Base-by-base conservation (phyloP, 371 early-diverging fungal species). In the Mucor lusitanicus region DNA sequence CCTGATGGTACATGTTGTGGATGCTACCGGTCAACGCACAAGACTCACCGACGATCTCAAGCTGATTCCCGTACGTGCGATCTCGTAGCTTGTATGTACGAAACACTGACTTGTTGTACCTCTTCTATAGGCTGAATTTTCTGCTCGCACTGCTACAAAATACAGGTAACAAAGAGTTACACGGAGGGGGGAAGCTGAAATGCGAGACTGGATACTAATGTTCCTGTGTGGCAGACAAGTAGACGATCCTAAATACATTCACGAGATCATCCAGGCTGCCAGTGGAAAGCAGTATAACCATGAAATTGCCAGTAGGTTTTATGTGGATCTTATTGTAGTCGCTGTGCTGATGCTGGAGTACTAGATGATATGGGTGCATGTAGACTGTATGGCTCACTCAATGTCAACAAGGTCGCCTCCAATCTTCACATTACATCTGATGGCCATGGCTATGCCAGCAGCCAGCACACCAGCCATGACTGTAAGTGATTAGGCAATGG, bases 341-440 rank as follows among this genome's bases (percentile, higher is more conserved):
- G 6, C 17, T 17, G 15, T 42, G 15, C 21, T 55, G 17, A 65
- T 23, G 23, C 9, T 5, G 7, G 11, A 53, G 44, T 12, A n/a
- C n/a, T 64, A 82, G 83, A 65, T 11, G 84, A 79, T 60, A 79
- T 83, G 64, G 80, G 82, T 27, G 94, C 91, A 0, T 97, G 97
- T 76, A 77, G 93, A 35, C 77, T 96, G 19, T 75, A 74, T 54
- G 97, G 97, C 8, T 84, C 90, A 5, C 80, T 94, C 8, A 61
- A 82, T 40, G 91, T 92, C 33, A 90, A 90, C 78, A 95, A 94
- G 67, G 88, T 95, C 2, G 84, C 91, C 1, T 96, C 96, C 9
- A 94, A 94, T 76, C 83, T 97, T 60, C 97, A 96, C 68, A 87
- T 97, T 68, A 97, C 97, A 0, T 90, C 95, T 1, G 75, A 85